Conservation (phyloP, 305 asterid genomes). For the Coffea humblotiana region DNA sequence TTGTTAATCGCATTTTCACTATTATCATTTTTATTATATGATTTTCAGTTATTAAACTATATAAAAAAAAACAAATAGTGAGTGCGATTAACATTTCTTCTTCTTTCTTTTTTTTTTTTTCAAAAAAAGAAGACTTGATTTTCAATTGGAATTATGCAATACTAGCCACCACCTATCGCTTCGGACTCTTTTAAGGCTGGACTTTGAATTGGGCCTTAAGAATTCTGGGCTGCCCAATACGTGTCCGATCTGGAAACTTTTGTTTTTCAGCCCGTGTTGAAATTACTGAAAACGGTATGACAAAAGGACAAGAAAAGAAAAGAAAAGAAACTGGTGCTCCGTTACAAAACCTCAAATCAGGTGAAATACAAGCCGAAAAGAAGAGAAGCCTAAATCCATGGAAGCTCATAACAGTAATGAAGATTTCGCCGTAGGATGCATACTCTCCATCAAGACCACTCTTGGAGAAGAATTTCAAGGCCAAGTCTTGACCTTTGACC, state of each 20-base stretch:
- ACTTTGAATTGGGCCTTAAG: no score
- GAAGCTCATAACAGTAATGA: slow-evolving; percentile 49
- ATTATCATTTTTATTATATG: no score
- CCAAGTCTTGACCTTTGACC: slow-evolving; percentile 48
- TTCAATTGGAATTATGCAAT: no score
- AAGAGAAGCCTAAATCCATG: slow-evolving; percentile 36
- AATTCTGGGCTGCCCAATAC: not conserved
- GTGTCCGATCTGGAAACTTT: not conserved
- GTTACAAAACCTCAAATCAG: not conserved
- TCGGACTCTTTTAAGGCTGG: no score
- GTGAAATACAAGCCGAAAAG: not conserved
- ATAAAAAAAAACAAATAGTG: no score
- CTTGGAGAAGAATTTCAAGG: slow-evolving; percentile 53
- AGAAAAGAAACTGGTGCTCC: not conserved
- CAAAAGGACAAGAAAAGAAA: not conserved
- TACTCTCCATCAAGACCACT: slow-evolving; percentile 59
- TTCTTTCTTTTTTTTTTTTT: no score
- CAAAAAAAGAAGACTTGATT: no score
- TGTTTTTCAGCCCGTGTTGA: not conserved
- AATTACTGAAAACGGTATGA: not conserved
- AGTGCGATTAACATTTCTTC: no score
- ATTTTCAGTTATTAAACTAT: no score
- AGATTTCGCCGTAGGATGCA: slow-evolving; percentile 67
- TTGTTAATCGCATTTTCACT: no score
- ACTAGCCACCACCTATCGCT: no score